Evolutionary conservation across 768 basidiomycete genomes (phyloP), one percentile per base, ranked within the genome.

Genomic region (Strobilomyces dryophilus): DNA sequence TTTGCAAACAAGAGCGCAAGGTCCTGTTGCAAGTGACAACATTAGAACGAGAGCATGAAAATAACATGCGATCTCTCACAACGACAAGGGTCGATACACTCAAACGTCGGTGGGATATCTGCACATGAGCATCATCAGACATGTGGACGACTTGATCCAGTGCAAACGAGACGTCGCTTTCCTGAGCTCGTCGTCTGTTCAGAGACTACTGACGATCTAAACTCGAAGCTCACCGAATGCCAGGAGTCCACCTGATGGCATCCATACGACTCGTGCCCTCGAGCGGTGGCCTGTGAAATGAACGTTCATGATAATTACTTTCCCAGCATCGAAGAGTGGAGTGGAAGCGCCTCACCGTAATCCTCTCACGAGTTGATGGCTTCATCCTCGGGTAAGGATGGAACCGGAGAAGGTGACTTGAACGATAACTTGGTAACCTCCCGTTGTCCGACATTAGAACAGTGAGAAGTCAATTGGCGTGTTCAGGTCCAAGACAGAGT

Each of bases 381-480:
- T 29, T 29, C 29, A 29, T 9, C 9, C 29, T 29, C 9, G 29
- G 7, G 29, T 29, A 29, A 29, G 29, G 29, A 9, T 29, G 29
- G 9, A 29, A 29, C 29, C 29, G 6, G 7, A 29, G 9, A 6
- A 71, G 45, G 32, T 71, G 56, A 0, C 67, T 69, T 2, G 63
- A 67, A 15, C 67, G 62, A 45, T 67, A 68, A 32, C 61, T 45
- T 0, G 67, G 69, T 0, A 68, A 49, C 0, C 56, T 40, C 0
- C 41, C 37, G 0, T 46, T 32, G 37, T 67, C 63, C 63, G 24
- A 24, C 24, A 70, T 63, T 27, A 12, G 31, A 40, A 29, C 21
- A 31, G 45, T 17, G 14, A 41, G 27, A 48, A 39, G 11, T 31
- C 27, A 42, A 44, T 5, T 52, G 27, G 26, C 8, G 43, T 21